Base-by-base conservation (phyloP, 164 flowering plant genomes). In the Akebia trifoliata region DNA sequence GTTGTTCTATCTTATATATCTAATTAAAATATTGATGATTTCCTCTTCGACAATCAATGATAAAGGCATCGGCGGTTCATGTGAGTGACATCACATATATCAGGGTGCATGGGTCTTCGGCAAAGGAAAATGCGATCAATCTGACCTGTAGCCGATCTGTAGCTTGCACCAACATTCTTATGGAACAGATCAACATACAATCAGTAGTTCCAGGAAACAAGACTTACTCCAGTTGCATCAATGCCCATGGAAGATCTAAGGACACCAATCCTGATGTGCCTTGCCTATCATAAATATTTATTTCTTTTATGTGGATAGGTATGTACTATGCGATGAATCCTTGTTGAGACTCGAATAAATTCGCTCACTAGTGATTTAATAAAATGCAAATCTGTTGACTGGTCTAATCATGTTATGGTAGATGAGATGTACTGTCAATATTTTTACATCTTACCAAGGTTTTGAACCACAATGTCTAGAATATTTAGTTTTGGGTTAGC, bases 241-340 rank as follows among this genome's bases (percentile, higher is more conserved):
- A 78, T 73, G 80, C 74, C 15, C 64, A 68, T 40, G 82, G 76
- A 30, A 63, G 0, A 18, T 30, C 38, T 8, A 32, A 0, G 12
- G 22, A 44, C 21, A 44, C 60, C 5, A 4, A n/a, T 6, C 60
- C 50, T 15, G 30, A 5, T 12, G 51, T 43, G 4, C 36, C 28
- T 42, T 45, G 50, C 29, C 10, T 57, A 44, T 29, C 35, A 2
- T n/a, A 2, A 10, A 11, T 25, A 29, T n/a, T n/a, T n/a, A n/a
- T n/a, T n/a, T n/a, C n/a, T n/a, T n/a, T n/a, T n/a, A n/a, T n/a
- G n/a, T n/a, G n/a, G n/a, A n/a, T n/a, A n/a, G n/a, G n/a, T n/a
- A n/a, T n/a, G n/a, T n/a, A n/a, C n/a, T n/a, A n/a, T n/a, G n/a
- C n/a, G n/a, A n/a, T n/a, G n/a, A n/a, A n/a, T n/a, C n/a, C n/a